These are phyloP conservation scores for Chalciporus pseudorubinellus DNA, from an alignment of 768 basidiomycete genomes.

Conservation along the genomic window DNA sequence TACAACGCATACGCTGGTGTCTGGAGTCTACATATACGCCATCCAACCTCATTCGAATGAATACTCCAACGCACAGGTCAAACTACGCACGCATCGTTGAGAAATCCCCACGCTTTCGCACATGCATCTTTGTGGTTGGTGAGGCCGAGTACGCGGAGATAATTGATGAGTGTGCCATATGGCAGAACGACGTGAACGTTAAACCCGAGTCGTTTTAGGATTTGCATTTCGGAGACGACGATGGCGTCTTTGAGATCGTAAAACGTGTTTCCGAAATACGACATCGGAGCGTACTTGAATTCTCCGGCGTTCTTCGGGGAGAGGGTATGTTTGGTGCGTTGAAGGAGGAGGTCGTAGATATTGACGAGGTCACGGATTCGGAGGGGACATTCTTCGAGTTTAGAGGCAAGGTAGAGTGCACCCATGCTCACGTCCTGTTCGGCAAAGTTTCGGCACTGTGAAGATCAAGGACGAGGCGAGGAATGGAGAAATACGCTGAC, in stretches of 20 bases:
- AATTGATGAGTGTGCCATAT: constrained; percentile 93
- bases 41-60: constrained; percentile 3
- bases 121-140: constrained; percentile 69
- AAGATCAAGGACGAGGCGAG: constrained; percentile 3
- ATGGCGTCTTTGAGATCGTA: constrained; percentile 94
- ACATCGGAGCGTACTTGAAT: constrained; percentile 81
- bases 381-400: constrained; percentile 88
- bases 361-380: constrained; percentile 95
- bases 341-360: constrained; percentile 85
- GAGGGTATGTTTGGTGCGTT: constrained; percentile 60
- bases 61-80: not conserved
- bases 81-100: constrained; percentile 89
- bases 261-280: constrained; percentile 84
- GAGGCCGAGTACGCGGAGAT: constrained; percentile 86
- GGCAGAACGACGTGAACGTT: constrained; percentile 91
- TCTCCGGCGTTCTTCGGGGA: constrained; percentile 23
- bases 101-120: constrained; percentile 85
- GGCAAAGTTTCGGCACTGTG: constrained; percentile 3
- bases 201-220: constrained; percentile 93
- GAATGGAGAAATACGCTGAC: constrained; percentile 46
- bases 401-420: constrained; percentile 84
- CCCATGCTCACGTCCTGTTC: constrained; percentile 84
- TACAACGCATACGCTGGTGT: constrained; percentile 91
- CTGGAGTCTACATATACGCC: constrained; percentile 62
- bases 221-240: constrained; percentile 95